Evolutionary conservation across 1,284 basidiomycete species (phyloP).

Genomic region (Fomitopsis betulina): DNA sequence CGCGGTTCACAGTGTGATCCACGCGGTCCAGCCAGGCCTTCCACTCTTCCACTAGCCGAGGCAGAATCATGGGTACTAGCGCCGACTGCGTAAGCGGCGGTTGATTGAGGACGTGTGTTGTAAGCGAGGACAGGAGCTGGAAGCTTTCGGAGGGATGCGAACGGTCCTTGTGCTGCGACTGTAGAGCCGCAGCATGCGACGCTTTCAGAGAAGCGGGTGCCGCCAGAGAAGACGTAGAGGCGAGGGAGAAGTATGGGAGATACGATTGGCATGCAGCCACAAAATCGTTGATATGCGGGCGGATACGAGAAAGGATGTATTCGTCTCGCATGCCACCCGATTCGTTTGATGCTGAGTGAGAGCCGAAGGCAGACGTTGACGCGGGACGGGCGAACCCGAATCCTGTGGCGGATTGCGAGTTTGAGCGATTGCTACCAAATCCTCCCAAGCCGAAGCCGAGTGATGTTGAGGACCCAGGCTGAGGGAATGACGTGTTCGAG

Average conservation of each 20-base stretch:
- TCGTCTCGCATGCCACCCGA: conserved; percentile 65
- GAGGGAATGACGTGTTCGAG: conserved; percentile 45
- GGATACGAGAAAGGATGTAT: conserved; percentile 69
- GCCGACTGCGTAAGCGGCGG: conserved; percentile 58
- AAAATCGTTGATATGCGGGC: conserved; percentile 70
- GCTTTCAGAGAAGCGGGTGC: conserved; percentile 17
- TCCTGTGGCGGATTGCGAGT: conserved; percentile 32
- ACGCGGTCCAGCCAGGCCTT: conserved; percentile 67
- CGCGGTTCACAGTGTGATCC: conserved; percentile 62
- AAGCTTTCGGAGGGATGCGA: conserved; percentile 71
- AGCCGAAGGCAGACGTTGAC: conserved; percentile 25
- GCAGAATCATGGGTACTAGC: conserved; percentile 51
- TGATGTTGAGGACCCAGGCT: conserved; percentile 22
- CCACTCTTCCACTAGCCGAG: conserved; percentile 69
- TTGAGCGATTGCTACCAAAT: conserved; percentile 16
- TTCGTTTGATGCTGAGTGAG: conserved; percentile 9
- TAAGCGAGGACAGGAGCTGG: conserved; percentile 62
- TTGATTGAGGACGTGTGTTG: conserved; percentile 60
- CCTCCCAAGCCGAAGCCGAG: conserved; percentile 18
- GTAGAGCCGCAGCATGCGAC: conserved; percentile 38
- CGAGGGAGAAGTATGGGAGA: conserved; percentile 75
- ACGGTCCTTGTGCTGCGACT: conserved; percentile 52
- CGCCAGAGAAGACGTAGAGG: conserved; percentile 29
- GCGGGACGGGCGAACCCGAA: conserved; percentile 40
- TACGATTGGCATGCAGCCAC: conserved; percentile 71